Percentiles rank a stretch among this genome's conserved stretches.
These are phyloP conservation scores for Brassica napus DNA, from an alignment of 345 rosid species.

Conservation along the genomic window DNA sequence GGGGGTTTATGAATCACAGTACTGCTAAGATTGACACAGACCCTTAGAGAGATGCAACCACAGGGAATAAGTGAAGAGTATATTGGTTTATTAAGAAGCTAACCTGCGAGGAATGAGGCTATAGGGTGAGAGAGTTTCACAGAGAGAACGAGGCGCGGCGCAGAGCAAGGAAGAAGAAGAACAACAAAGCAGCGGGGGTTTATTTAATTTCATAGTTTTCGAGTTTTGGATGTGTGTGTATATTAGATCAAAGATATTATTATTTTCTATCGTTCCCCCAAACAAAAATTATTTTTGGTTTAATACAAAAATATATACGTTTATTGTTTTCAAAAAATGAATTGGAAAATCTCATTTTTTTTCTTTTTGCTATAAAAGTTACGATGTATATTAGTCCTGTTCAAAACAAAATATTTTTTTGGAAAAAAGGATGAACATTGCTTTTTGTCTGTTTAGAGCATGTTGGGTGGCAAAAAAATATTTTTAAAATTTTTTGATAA, in stretches of 20 bases:
- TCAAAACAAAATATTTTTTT: no score
- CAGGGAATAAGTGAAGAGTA: neutral
- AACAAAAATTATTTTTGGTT: neutral
- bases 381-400: no score
- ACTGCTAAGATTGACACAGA: neutral
- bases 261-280: neutral
- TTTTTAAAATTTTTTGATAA: no score
- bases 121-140: neutral
- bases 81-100: neutral
- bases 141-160: constrained; percentile 21
- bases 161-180: constrained; percentile 5
- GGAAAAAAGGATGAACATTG: no score
- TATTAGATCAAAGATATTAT: no score
- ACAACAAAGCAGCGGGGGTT: neutral
- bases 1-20: constrained; percentile 12
- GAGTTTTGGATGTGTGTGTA: neutral
- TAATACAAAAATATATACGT: neutral
- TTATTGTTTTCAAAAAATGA: neutral
- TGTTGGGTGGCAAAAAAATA: no score
- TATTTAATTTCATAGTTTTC: constrained; percentile 19
- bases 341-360: no score
- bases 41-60: neutral
- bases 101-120: constrained; percentile 16
- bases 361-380: no score
- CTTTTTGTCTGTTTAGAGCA: no score